These are phyloP conservation scores for Cryptococcus sp. DNA, from an alignment of 1,284 basidiomycete species.

Conservation along the genomic window DNA sequence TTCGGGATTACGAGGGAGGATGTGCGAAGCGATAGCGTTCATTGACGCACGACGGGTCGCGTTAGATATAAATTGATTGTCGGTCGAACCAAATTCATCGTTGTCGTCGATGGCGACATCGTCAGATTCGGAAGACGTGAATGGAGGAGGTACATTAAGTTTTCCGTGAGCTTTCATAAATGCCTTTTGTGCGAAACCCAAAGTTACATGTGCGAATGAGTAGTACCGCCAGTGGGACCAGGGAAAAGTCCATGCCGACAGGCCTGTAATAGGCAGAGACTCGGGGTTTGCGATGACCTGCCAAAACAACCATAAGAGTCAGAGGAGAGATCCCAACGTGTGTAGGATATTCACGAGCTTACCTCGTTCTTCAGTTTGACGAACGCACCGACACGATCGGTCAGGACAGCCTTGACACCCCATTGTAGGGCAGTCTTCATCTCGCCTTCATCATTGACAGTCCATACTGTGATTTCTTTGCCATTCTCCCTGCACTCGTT, in stretches of 20 bases:
- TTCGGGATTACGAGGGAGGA: neutral
- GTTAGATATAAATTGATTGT: too few species aligned
- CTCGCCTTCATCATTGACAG: slow-evolving; percentile 85
- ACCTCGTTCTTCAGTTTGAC: slow-evolving; percentile 45
- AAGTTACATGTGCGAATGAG: slow-evolving; percentile 47
- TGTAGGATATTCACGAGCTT: slow-evolving; percentile 12
- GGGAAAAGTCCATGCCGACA: slow-evolving; percentile 40
- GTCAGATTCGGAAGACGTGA: neutral
- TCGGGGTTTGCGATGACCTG: slow-evolving; percentile 38
- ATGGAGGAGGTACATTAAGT: slow-evolving; percentile 18
- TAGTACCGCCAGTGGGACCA: slow-evolving; percentile 53
- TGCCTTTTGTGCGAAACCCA: slow-evolving; percentile 19
- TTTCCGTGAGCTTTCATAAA: slow-evolving; percentile 44
- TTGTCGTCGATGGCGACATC: neutral
- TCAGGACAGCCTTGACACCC: slow-evolving; percentile 89
- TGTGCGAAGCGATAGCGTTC: neutral
- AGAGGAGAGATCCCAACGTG: neutral
- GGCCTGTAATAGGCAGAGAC: slow-evolving; percentile 33
- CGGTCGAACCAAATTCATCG: neutral
- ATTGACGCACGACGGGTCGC: neutral
- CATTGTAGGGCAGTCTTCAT: slow-evolving; percentile 92
- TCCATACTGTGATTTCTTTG: slow-evolving; percentile 94
- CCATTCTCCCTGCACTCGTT: slow-evolving; percentile 74
- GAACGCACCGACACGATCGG: slow-evolving; percentile 61
- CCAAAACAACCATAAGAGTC: neutral